These are phyloP conservation scores for Phytophthora cryptogea DNA, from an alignment of 352 stramenopile species.

Conservation along the genomic window DNA sequence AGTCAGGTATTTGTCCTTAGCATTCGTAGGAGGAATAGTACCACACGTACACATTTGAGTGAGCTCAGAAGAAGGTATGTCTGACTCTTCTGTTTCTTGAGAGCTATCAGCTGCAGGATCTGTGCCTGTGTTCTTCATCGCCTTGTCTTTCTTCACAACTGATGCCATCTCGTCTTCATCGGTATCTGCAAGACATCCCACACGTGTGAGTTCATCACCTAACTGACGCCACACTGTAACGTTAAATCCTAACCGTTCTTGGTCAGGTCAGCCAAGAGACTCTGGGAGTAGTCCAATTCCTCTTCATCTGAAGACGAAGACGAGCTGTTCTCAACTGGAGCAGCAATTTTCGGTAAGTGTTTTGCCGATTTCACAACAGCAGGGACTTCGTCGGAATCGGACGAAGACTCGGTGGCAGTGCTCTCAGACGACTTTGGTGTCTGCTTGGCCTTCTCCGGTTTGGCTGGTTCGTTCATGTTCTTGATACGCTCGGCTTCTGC, in stretches of 20 bases:
- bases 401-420: constrained; percentile 34
- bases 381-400: constrained; percentile 27
- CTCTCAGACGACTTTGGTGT: constrained; percentile 35
- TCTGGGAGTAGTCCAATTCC: constrained; percentile 75
- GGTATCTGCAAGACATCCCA: constrained; percentile 31
- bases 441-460: constrained; percentile 22
- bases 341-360: constrained; percentile 17
- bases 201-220: constrained; percentile 22
- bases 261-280: constrained; percentile 72
- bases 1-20: neutral
- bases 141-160: constrained; percentile 33
- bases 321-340: constrained; percentile 32
- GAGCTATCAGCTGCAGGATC: constrained; percentile 37
- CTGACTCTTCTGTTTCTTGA: constrained; percentile 48
- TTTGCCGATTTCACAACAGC: constrained; percentile 26
- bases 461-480: no score
- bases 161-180: constrained; percentile 27
- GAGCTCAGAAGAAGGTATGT: constrained; percentile 52
- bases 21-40: no score
- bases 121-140: constrained; percentile 35
- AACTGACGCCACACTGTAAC: constrained; percentile 24
- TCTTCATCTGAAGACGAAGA: constrained; percentile 62
- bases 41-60: constrained; percentile 54
- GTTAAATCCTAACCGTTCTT: constrained; percentile 57
- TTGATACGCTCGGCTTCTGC: constrained; percentile 18